Percentiles rank a stretch among this genome's conserved stretches.
Conservation (phyloP, 2,329 filamentous ascomycete species). For the Fusarium kyushuense region DNA sequence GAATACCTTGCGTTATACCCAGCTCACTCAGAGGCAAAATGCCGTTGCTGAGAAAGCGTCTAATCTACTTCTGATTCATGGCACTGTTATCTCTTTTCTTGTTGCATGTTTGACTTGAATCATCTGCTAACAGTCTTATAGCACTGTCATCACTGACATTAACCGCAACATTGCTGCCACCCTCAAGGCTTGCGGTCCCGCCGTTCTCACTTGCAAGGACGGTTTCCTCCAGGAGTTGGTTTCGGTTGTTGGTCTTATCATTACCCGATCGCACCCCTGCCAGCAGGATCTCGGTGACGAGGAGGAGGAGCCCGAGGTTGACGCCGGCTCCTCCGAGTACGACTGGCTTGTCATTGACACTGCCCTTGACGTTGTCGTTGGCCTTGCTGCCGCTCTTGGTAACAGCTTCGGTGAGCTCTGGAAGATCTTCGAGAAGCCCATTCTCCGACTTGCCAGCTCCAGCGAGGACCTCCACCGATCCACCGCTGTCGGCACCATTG, state of each 20-base stretch:
- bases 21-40: conserved; percentile 98
- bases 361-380: conserved; percentile 89
- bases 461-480: conserved; percentile 89
- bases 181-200: conserved; percentile 89
- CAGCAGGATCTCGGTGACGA: conserved; percentile 90
- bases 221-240: conserved; percentile 79
- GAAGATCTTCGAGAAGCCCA: conserved; percentile 94
- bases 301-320: conserved; percentile 78
- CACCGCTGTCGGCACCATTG: conserved; percentile 90
- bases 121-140: conserved; percentile 63
- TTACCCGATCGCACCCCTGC: conserved; percentile 91
- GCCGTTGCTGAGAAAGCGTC: conserved; percentile 89
- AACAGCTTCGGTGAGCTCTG: conserved; percentile 85
- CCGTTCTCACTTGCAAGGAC: conserved; percentile 79
- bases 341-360: conserved; percentile 98
- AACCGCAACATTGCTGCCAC: conserved; percentile 93
- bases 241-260: conserved; percentile 79
- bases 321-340: conserved; percentile 88
- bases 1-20: conserved; percentile 93
- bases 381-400: conserved; percentile 85
- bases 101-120: conserved; percentile 34
- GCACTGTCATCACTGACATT: conserved; percentile 90
- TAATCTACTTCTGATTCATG: conserved; percentile 56
- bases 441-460: conserved; percentile 88
- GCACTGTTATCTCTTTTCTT: conserved; percentile 44